Base-by-base conservation (phyloP, 2,329 filamentous ascomycete genomes). In the Ceratocystiopsis sp. region DNA sequence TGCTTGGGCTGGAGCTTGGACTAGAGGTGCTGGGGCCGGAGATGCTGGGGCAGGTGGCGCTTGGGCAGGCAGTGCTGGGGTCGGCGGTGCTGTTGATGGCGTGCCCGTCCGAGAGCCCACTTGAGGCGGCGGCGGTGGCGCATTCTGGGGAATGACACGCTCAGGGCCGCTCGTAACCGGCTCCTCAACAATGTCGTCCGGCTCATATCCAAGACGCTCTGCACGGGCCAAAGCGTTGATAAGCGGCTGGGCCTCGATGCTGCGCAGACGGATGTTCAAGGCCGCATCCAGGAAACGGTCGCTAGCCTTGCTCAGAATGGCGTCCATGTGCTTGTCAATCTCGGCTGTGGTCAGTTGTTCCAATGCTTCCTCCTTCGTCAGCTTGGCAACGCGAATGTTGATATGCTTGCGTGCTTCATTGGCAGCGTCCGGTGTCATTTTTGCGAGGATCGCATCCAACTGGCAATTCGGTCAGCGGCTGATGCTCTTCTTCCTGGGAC, bases 201-300 rank as follows among this genome's bases (percentile, higher is more conserved):
- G 57, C 41, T 73, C 65, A 44, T 75, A 76, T 2, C 73, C 73
- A 0, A 76, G 62, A 3, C 73, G 68, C 50, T 73, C 69, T 1
- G 71, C 70, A 34, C 65, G 61, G 2, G 71, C 71, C 17, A 76
- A 61, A 14, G 70, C 68, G 45, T 75, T 74, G 42, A 76, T 67
- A 3, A 76, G 61, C 14, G 66, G 62, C 21, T 68, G 64, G 1
- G 69, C 70, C 11, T 65, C 63, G 42, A 76, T 75, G 2, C 68
- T 71, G 38, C 62, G 60, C 4, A 76, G 59, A 0, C 72, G 67
- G 43, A 56, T 59, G 16, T 67, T 65, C n/a, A 76, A 52, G 4
- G 64, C 69, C 43, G 59, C 63, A 51, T 75, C 71, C 2, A 75
- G 60, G 43, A 76, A 73, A 1, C 49, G 45, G 32, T 66, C 55